These are phyloP conservation scores for Penicillium roqueforti DNA, from an alignment of 495 filamentous ascomycete species.

Conservation along the genomic window DNA sequence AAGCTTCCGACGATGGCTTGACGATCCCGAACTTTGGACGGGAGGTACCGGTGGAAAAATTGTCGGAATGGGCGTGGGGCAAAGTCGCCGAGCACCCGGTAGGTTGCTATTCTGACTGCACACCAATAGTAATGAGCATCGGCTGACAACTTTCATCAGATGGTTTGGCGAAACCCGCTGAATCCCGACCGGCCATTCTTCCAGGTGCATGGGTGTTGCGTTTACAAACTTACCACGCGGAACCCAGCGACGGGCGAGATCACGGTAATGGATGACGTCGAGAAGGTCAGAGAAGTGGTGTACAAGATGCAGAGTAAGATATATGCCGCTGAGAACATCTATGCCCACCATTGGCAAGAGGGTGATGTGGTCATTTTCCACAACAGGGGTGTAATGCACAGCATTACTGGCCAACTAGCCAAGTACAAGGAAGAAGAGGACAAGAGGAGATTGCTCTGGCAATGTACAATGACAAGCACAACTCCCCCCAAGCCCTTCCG, in stretches of 20 bases:
- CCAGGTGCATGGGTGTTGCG: slow-evolving; percentile 15
- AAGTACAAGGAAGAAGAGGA: slow-evolving; percentile 12
- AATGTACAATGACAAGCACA: slow-evolving; percentile 14
- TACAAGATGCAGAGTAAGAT: slow-evolving; percentile 19
- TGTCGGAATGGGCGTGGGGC: slow-evolving; percentile 11
- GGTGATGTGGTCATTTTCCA: slow-evolving; percentile 18
- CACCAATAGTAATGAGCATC: neutral
- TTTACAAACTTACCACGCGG: slow-evolving; percentile 12
- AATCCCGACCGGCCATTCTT: slow-evolving; percentile 14
- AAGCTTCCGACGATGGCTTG: slow-evolving; percentile 8
- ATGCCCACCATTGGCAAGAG: slow-evolving; percentile 12
- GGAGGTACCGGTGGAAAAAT: slow-evolving; percentile 7
- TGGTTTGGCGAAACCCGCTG: slow-evolving; percentile 14
- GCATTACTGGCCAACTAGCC: slow-evolving; percentile 14
- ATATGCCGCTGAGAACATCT: slow-evolving; percentile 13
- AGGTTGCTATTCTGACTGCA: neutral
- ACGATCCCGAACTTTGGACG: slow-evolving; percentile 9
- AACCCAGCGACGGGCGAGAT: slow-evolving; percentile 10
- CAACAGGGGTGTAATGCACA: slow-evolving; percentile 18
- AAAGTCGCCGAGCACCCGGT: slow-evolving; percentile 14
- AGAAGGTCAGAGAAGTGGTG: slow-evolving; percentile 10
- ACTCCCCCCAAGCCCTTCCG: slow-evolving; percentile 8
- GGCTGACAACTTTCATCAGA: neutral
- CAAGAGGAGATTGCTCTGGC: slow-evolving; percentile 12
- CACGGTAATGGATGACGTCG: slow-evolving; percentile 14